phyloP scores from a whole-genome alignment of 78 protist genomes.

The Paulinella micropora region DNA sequence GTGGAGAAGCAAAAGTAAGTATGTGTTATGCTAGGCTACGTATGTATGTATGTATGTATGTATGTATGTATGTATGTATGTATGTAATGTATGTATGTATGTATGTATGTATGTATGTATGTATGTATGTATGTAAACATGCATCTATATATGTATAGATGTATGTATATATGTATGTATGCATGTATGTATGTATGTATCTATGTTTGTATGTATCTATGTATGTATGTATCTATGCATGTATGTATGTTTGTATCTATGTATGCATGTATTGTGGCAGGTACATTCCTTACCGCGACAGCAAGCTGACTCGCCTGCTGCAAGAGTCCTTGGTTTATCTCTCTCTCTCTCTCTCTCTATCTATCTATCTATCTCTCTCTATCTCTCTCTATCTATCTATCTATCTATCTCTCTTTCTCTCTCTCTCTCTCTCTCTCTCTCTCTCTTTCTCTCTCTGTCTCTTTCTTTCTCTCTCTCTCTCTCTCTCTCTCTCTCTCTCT shows the following conservation, averaged over 20 bases:
- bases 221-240: too few relatives aligned
- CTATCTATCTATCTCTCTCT: not conserved
- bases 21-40: not conserved
- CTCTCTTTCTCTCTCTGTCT: too few relatives aligned
- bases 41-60: not conserved
- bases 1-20: not conserved
- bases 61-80: not conserved
- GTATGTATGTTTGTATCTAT: not conserved
- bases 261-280: not conserved
- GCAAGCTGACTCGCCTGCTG: conserved; percentile 6
- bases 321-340: not conserved
- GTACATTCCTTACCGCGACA: not conserved
- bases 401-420: too few relatives aligned
- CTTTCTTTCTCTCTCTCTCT: too few relatives aligned
- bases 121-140: not conserved
- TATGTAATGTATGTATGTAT: not conserved
- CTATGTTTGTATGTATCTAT: not conserved
- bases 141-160: too few relatives aligned
- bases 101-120: not conserved
- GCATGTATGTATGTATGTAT: not conserved
- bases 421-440: too few relatives aligned
- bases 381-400: too few relatives aligned
- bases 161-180: not conserved
- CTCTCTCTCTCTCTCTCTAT: not conserved
- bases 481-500: too few relatives aligned